A percentile compares a stretch with the other conserved stretches of the same genome.
Conservation (phyloP, 108 stramenopile species). For the Discostella stelligeroides region DNA sequence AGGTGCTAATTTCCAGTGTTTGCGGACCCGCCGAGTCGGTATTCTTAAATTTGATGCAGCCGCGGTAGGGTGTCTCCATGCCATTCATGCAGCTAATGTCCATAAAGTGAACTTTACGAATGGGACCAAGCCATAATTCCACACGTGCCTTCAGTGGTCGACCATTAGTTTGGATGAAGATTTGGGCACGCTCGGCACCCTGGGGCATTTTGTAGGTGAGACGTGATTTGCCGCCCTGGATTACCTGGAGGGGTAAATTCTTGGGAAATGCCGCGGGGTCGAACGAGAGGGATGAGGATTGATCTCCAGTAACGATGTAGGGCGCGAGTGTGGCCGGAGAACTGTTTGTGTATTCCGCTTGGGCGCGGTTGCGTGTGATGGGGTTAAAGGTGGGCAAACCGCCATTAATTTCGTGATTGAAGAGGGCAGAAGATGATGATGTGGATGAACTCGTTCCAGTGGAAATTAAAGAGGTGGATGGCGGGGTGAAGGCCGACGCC, state of each 20-base stretch:
- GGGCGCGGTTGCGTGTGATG: conserved; percentile 27
- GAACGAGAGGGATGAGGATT: conserved; percentile 33
- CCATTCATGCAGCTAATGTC: conserved; percentile 70
- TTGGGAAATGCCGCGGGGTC: conserved; percentile 58
- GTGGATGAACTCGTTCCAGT: background rate
- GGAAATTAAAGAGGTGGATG: background rate
- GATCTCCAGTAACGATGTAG: conserved; percentile 27
- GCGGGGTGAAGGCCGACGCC: background rate
- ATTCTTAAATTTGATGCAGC: conserved; percentile 75
- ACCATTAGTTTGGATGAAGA: conserved; percentile 60
- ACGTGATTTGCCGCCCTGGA: conserved; percentile 73
- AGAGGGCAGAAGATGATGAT: background rate
- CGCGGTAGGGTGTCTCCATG: conserved; percentile 55
- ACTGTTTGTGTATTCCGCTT: conserved; percentile 21
- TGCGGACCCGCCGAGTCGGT: conserved; percentile 53
- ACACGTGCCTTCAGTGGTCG: conserved; percentile 71
- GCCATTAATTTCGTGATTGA: conserved; percentile 25
- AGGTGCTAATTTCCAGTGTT: conserved; percentile 57
- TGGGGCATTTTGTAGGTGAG: conserved; percentile 70
- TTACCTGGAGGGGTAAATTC: conserved; percentile 58
- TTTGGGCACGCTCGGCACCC: conserved; percentile 58
- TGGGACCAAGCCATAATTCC: conserved; percentile 73
- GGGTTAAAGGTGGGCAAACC: conserved; percentile 37
- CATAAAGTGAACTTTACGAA: conserved; percentile 63
- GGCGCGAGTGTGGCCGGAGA: conserved; percentile 37